Conservation (phyloP, 306 rosid genomes). For the Sicyos edulis region DNA sequence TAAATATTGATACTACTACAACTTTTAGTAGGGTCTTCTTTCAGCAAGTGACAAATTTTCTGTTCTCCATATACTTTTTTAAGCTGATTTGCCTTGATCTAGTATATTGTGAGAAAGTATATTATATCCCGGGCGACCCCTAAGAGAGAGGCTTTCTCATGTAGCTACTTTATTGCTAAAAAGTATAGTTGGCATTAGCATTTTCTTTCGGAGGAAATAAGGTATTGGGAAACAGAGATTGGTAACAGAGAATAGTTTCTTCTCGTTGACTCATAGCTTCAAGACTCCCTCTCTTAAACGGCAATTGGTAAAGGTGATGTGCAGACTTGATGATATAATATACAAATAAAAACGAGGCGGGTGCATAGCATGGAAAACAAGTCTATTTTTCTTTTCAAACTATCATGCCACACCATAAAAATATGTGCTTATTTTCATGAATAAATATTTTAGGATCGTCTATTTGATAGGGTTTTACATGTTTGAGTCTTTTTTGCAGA, state of each 20-base stretch:
- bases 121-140: background rate
- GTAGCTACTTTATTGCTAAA: background rate
- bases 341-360: background rate
- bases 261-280: background rate
- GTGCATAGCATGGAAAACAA: background rate
- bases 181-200: slow-evolving; percentile 1
- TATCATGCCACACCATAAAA: background rate
- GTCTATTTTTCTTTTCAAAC: background rate
- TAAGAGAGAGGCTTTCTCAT: background rate
- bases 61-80: background rate
- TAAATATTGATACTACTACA: background rate
- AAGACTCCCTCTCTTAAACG: background rate
- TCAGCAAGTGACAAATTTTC: background rate
- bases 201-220: background rate
- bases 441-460: background rate
- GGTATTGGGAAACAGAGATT: background rate
- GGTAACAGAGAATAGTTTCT: background rate
- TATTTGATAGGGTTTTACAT: background rate
- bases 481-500: slow-evolving; percentile 34
- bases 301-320: background rate
- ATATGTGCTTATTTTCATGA: background rate
- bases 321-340: background rate
- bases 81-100: background rate
- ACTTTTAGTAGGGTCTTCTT: background rate
- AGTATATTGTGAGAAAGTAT: background rate